Evolutionary conservation across 2,329 filamentous ascomycete genomes (phyloP).

Genomic region (Pyrenochaeta sp.): DNA sequence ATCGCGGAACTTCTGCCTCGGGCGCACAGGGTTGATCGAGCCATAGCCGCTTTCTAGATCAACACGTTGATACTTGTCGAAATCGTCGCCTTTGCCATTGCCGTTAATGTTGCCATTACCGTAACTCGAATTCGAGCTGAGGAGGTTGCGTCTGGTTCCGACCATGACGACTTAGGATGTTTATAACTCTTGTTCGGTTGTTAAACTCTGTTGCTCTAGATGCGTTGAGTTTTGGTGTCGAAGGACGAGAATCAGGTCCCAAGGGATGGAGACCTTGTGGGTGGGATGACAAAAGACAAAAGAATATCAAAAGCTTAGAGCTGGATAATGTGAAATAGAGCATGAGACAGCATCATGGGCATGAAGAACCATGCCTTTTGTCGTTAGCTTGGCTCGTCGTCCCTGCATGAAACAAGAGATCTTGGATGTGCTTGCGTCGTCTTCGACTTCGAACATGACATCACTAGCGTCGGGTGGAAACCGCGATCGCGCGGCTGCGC

Average conservation of each 20-base stretch:
- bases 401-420: conserved; percentile 16
- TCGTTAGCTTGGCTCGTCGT: conserved; percentile 1
- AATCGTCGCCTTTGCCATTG: conserved; percentile 12
- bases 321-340: conserved; percentile 1
- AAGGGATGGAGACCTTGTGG: not conserved
- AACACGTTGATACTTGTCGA: conserved; percentile 24
- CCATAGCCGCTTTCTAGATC: conserved; percentile 45
- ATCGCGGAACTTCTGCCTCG: conserved; percentile 55
- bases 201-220: not conserved
- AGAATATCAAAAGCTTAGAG: not conserved
- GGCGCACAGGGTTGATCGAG: conserved; percentile 19
- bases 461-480: conserved; percentile 19
- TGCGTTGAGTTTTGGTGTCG: not conserved
- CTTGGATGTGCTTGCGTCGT: conserved; percentile 19
- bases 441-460: conserved; percentile 14
- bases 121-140: conserved; percentile 13
- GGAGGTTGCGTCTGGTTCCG: conserved; percentile 28
- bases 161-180: conserved; percentile 28
- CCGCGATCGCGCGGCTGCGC: conserved; percentile 7
- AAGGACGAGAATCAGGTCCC: not conserved
- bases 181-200: not conserved
- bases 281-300: not conserved
- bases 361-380: conserved; percentile 10
- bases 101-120: conserved; percentile 14
- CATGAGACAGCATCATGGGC: conserved; percentile 20